Evolutionary conservation across 2,329 filamentous ascomycete species (phyloP).

Genomic region (Diaporthe sp.): DNA sequence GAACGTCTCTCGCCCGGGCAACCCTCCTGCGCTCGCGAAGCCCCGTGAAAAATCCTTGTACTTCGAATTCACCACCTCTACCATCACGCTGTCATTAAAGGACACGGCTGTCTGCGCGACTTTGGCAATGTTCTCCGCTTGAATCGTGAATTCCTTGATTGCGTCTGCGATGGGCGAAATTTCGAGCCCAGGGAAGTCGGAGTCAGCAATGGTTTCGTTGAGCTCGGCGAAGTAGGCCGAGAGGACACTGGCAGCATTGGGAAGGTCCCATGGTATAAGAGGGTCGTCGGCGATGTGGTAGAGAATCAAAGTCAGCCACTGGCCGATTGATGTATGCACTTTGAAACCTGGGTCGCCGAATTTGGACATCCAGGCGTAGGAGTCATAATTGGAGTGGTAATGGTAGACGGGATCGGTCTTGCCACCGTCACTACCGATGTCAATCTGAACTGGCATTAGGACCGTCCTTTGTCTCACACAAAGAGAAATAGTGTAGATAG

Average conservation of each 20-base stretch:
- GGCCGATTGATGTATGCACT: slow-evolving; percentile 17
- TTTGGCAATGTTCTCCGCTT: slow-evolving; percentile 9
- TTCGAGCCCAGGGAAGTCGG: not conserved
- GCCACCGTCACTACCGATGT: slow-evolving; percentile 76
- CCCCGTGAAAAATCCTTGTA: slow-evolving; percentile 10
- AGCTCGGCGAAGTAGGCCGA: slow-evolving; percentile 11
- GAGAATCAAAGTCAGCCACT: slow-evolving; percentile 12
- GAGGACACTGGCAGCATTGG: slow-evolving; percentile 22
- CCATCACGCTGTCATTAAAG: not conserved
- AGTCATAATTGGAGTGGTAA: slow-evolving; percentile 94
- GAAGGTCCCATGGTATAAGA: slow-evolving; percentile 24
- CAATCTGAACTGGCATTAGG: slow-evolving; percentile 88
- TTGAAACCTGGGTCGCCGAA: slow-evolving; percentile 78
- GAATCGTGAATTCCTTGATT: not conserved
- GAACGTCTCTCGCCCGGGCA: slow-evolving; percentile 15
- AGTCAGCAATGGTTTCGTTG: not conserved
- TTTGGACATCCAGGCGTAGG: slow-evolving; percentile 88
- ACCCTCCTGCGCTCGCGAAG: slow-evolving; percentile 2
- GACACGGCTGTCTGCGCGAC: slow-evolving; percentile 5
- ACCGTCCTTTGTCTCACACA: not conserved
- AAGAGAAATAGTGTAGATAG: not conserved
- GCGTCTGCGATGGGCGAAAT: slow-evolving; percentile 16
- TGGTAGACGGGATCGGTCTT: slow-evolving; percentile 76
- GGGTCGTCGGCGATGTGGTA: slow-evolving; percentile 15
- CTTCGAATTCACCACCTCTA: slow-evolving; percentile 18